Percentiles rank a stretch among this genome's conserved stretches.
Evolutionary conservation across 164 flowering plant genomes (phyloP).

Genomic region (Euptelea pleiosperma): DNA sequence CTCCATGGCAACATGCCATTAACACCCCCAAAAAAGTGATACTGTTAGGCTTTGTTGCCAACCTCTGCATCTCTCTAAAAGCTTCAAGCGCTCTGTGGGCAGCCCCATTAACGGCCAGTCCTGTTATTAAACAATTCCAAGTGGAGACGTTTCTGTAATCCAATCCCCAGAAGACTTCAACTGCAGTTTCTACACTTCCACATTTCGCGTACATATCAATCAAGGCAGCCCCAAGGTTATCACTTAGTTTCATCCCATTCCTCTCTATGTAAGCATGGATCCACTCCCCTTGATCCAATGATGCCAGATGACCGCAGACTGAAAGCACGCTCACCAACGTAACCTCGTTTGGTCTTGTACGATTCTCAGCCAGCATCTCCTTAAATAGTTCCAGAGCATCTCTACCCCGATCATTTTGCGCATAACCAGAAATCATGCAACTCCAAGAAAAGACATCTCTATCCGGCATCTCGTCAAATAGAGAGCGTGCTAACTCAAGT

Average conservation of each 20-base stretch:
- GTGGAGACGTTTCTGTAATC: constrained; percentile 21
- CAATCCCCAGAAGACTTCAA: constrained; percentile 18
- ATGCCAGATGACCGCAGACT: constrained; percentile 20
- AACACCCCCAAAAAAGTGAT: constrained; percentile 29
- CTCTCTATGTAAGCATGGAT: constrained; percentile 26
- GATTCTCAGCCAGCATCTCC: constrained; percentile 13
- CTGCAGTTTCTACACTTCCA: constrained; percentile 33
- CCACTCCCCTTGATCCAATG: constrained; percentile 27
- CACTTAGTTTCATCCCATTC: constrained; percentile 9
- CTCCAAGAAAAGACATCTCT: constrained; percentile 30
- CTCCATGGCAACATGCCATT: constrained; percentile 32
- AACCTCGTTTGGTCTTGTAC: constrained; percentile 23
- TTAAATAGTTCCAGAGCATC: constrained; percentile 24
- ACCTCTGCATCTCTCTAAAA: constrained; percentile 20
- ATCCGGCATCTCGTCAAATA: constrained; percentile 26
- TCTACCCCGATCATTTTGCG: constrained; percentile 13
- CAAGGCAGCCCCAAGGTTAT: constrained; percentile 62
- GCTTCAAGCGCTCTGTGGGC: constrained; percentile 19
- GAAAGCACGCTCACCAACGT: constrained; percentile 27
- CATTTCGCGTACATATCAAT: constrained; percentile 90
- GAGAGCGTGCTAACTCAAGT: constrained; percentile 16
- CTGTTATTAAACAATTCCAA: constrained; percentile 31
- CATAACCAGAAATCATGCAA: constrained; percentile 29
- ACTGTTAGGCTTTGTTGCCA: constrained; percentile 16
- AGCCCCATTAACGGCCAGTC: constrained; percentile 25